Conservation (phyloP, 805 yeast species). For the Brettanomyces nanus region DNA sequence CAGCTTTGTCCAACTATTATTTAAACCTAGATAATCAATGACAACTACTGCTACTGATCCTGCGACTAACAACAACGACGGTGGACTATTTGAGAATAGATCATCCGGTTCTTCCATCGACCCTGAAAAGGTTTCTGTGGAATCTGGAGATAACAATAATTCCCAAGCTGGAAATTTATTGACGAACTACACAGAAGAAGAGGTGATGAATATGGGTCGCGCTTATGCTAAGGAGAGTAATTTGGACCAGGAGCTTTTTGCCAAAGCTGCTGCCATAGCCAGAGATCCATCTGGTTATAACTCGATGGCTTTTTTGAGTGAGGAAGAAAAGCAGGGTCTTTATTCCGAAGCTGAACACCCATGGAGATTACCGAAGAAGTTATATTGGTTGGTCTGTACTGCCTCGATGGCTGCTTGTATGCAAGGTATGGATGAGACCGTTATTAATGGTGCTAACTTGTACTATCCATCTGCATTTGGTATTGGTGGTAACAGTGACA, state of each 20-base stretch:
- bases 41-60: too few relatives aligned
- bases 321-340: conserved; percentile 46
- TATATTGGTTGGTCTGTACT: conserved; percentile 49
- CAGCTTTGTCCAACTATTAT: too few relatives aligned
- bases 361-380: conserved; percentile 37
- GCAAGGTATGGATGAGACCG: conserved; percentile 76
- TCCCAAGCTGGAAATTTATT: neutral
- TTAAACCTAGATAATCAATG: too few relatives aligned
- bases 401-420: conserved; percentile 73
- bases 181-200: conserved; percentile 44
- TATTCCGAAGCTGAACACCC: conserved; percentile 38
- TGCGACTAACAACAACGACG: neutral
- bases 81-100: conserved; percentile 3
- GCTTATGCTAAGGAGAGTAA: conserved; percentile 50
- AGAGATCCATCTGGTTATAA: conserved; percentile 50
- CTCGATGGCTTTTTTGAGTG: conserved; percentile 45
- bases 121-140: neutral
- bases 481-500: conserved; percentile 34
- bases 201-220: conserved; percentile 64
- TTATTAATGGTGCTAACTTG: conserved; percentile 63
- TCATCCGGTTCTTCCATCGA: conserved; percentile 1
- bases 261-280: conserved; percentile 61
- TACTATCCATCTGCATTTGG: conserved; percentile 52
- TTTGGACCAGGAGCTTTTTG: conserved; percentile 51
- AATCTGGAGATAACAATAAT: neutral